A percentile compares a stretch with the other conserved stretches of the same genome.
phyloP scores from a whole-genome alignment of 176 grass and related monocot genomes.

The Rhynchospora breviuscula region DNA sequence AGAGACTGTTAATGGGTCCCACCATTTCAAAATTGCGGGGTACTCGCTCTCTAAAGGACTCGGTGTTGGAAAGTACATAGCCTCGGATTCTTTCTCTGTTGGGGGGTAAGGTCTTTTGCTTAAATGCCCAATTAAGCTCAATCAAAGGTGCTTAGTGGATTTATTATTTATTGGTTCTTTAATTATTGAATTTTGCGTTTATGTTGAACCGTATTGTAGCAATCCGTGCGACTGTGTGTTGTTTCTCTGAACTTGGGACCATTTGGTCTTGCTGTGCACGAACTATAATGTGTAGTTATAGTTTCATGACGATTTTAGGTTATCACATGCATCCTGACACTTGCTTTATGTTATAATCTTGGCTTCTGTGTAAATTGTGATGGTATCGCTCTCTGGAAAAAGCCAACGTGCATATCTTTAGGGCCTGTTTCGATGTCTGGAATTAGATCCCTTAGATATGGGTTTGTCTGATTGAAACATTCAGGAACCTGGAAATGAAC shows the following conservation, averaged over 20 bases:
- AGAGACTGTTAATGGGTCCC: slow-evolving; percentile 83
- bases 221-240: background rate
- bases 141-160: background rate
- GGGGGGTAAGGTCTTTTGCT: slow-evolving; percentile 37
- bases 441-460: background rate
- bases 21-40: slow-evolving; percentile 82
- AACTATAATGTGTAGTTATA: slow-evolving; percentile 2
- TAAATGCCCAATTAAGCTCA: background rate
- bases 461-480: too few species aligned
- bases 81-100: slow-evolving; percentile 77
- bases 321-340: background rate
- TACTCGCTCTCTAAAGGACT: slow-evolving; percentile 88
- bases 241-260: background rate
- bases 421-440: too few species aligned
- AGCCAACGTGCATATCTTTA: background rate
- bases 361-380: background rate
- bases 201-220: background rate
- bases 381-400: background rate
- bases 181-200: background rate
- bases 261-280: background rate
- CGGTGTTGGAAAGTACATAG: slow-evolving; percentile 82
- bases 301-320: background rate
- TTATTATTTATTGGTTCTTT: background rate
- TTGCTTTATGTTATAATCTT: background rate
- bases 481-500: too few species aligned